Base-by-base conservation (phyloP, 148 eudicot genomes). In the Rhododendron ovatum region DNA sequence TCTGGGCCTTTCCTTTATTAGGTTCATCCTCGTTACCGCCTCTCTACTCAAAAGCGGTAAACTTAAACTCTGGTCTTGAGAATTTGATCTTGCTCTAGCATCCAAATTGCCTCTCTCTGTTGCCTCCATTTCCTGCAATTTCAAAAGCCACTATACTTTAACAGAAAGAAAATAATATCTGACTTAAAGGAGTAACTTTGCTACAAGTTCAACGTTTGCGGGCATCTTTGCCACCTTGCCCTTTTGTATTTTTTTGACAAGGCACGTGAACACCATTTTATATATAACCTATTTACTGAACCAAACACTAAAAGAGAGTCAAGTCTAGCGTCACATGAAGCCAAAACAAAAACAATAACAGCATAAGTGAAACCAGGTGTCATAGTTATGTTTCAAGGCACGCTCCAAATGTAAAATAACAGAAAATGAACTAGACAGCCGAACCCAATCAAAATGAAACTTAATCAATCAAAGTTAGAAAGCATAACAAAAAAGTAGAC, bases 31-130 rank as follows among this genome's bases (percentile, higher is more conserved):
- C 95, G 89, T 90, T 18, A 90, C 84, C 18, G 89, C 92, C 24
- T 92, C 94, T 53, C 87, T 73, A 43, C 86, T 91, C 57, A 96
- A 45, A 63, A 95, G 95, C 43, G 94, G 83, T 63, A 71, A 17
- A 17, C 77, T 87, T 82, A 83, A 93, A 41, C 85, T 88, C 65
- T 78, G 82, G 81, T 87, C 84, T 50, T 51, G 51, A 84, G 86
- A 88, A 41, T 81, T 86, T 18, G 87, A 85, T 86, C 57, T 81
- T 22, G 79, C 87, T 11, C 30, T 24, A 33, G 39, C 65, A 57
- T 53, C 75, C 82, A 84, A 18, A 55, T 83, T 88, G 50, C 50
- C 84, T 71, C 86, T 88, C 24, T 80, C 84, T 65, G 69, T 86
- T 65, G 83, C 67, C 73, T 85, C 88, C 51, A 81, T 30, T 55